phyloP scores from a whole-genome alignment of 1,284 basidiomycete genomes.

The Cryptococcus sp. region DNA sequence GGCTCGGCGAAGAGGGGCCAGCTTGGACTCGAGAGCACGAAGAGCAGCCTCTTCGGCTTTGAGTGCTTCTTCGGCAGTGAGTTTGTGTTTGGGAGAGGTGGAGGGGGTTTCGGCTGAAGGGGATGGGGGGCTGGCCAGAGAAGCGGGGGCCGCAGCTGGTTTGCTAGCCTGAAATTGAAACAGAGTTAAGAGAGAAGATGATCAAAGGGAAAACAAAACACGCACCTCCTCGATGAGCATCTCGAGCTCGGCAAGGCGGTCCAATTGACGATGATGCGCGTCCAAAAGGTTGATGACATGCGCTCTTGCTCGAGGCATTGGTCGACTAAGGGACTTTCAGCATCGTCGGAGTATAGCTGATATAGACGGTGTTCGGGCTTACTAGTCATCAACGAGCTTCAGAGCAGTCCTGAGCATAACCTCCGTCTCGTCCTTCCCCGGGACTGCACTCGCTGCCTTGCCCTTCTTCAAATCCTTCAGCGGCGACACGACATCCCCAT shows the following conservation, averaged over 20 bases:
- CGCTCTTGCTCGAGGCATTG: constrained; percentile 42
- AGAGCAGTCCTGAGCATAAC: constrained; percentile 38
- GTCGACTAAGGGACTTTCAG: constrained; percentile 20
- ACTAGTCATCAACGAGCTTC: constrained; percentile 46
- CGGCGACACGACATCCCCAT: constrained; percentile 38
- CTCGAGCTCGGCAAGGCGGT: constrained; percentile 38
- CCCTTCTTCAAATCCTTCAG: constrained; percentile 26
- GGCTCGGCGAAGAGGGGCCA: constrained; percentile 26
- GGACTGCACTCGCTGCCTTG: background rate
- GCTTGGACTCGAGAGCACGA: constrained; percentile 30
- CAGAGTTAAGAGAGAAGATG: background rate
- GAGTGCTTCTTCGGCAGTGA: constrained; percentile 42
- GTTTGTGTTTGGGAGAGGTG: constrained; percentile 6
- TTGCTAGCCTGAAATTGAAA: constrained; percentile 3
- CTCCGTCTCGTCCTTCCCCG: constrained; percentile 31
- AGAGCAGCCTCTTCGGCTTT: constrained; percentile 45
- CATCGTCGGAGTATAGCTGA: background rate
- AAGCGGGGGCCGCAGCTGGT: background rate
- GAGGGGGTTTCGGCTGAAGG: background rate
- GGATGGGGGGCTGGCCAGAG: background rate
- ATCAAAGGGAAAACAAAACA: background rate
- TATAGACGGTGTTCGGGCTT: constrained; percentile 9
- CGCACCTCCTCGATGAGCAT: constrained; percentile 36
- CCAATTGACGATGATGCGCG: constrained; percentile 29
- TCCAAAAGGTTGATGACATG: constrained; percentile 33